Base-by-base conservation (phyloP, 306 rosid genomes). In the Potentilla sterilis region DNA sequence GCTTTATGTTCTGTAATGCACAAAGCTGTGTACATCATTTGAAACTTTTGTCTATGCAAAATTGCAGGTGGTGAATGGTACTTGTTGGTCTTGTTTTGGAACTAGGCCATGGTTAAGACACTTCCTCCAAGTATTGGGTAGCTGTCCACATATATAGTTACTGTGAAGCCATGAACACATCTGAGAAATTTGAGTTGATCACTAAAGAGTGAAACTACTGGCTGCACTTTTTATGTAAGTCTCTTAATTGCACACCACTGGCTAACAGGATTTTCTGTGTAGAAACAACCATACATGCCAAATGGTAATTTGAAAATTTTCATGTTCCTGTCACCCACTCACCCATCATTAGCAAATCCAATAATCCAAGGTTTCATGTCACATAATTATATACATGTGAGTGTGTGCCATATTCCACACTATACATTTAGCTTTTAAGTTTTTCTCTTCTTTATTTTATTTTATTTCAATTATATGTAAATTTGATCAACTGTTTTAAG, bases 1-100 rank as follows among this genome's bases (percentile, higher is more conserved):
- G 58, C 75, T 51, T 58, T 52, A 5, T 37, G 24, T 41, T 40
- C 67, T 73, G 68, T 58, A 10, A 16, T 42, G 77, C 77, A 73
- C 68, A 73, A 55, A 57, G 41, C 51, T 14, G 77, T 58, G 42
- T 43, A 24, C 43, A 28, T 42, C 12, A 44, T 57, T 37, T 37
- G 40, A 0, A 37, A 37, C 40, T 37, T 15, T 38, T 41, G 55
- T 28, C 57, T 15, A 14, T 18, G 46, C 19, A 35, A 64, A 13
- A 16, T 16, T 64, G 44, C 46, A 2, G 14, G 15, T 3, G 10
- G 7, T 58, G 37, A 72, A 28, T 59, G 69, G 44, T 59, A 12
- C 58, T 73, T 42, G 28, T 22, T 73, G 24, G 32, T 58, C 57
- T 43, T 59, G 74, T 59, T 43, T 58, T 48, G 77, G 69, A 43